Evolutionary conservation across 2,329 filamentous ascomycete genomes (phyloP).

Genomic region (Triangularia setosa): DNA sequence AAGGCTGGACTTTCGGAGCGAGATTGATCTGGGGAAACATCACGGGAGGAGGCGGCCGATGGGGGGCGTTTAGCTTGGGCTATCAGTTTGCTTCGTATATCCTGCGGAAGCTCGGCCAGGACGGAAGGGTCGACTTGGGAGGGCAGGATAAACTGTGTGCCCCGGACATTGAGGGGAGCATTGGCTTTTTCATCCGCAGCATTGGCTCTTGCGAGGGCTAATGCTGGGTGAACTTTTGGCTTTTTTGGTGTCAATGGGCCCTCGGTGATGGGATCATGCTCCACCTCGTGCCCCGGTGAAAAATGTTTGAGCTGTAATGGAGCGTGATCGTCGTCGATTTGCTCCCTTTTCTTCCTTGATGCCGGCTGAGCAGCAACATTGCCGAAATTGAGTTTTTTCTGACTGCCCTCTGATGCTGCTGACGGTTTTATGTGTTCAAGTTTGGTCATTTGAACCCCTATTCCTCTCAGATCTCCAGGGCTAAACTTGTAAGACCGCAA

Average conservation of each 20-base stretch:
- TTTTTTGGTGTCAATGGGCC: conserved; percentile 52
- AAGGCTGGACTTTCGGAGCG: conserved; percentile 38
- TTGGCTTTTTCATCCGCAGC: conserved; percentile 54
- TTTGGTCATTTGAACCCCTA: conserved; percentile 92
- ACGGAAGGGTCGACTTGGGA: conserved; percentile 77
- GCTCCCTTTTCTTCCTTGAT: conserved; percentile 36
- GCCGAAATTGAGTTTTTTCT: conserved; percentile 73
- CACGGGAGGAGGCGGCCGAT: conserved; percentile 27
- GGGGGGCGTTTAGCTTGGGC: conserved; percentile 46
- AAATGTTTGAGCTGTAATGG: conserved; percentile 29
- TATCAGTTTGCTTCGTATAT: conserved; percentile 75
- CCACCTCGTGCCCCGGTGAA: conserved; percentile 30
- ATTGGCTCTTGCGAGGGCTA: conserved; percentile 48
- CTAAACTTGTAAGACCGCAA: conserved; percentile 78
- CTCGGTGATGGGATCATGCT: conserved; percentile 52
- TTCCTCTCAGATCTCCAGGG: conserved; percentile 85
- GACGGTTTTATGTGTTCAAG: conserved; percentile 71
- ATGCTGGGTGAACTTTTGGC: conserved; percentile 50
- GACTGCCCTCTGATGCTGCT: conserved; percentile 66
- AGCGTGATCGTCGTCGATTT: conserved; percentile 47
- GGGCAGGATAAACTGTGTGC: conserved; percentile 91
- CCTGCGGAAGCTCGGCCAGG: conserved; percentile 74
- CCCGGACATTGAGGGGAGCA: conserved; percentile 70
- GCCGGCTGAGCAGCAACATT: conserved; percentile 40
- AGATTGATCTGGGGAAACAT: conserved; percentile 34